phyloP scores from a whole-genome alignment of 2,329 filamentous ascomycete genomes.

The Penicillium sp. region DNA sequence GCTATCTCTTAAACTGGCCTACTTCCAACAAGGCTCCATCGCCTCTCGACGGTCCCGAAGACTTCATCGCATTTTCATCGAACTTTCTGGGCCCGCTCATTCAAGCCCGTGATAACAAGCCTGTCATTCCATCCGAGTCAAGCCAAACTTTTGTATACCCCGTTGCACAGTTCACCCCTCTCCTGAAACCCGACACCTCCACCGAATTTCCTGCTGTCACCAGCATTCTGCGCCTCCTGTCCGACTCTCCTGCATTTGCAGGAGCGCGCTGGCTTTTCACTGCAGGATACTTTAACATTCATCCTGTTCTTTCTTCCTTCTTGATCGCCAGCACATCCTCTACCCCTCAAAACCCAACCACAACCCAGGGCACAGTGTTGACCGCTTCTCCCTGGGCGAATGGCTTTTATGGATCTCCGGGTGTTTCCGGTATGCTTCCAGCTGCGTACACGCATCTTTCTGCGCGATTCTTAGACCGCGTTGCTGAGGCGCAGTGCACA shows the following conservation, averaged over 20 bases:
- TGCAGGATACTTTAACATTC: conserved; percentile 97
- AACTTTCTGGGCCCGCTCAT: conserved; percentile 66
- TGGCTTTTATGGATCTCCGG: conserved; percentile 86
- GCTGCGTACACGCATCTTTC: conserved; percentile 89
- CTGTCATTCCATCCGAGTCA: conserved; percentile 30
- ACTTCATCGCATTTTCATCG: conserved; percentile 69
- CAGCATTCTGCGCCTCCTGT: conserved; percentile 67
- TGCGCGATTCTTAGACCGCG: conserved; percentile 70
- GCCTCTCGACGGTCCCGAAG: conserved; percentile 66
- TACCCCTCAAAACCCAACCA: conserved; percentile 27
- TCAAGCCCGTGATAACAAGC: conserved; percentile 44
- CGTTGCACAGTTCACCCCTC: conserved; percentile 80
- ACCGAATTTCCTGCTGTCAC: conserved; percentile 85
- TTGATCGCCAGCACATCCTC: conserved; percentile 66
- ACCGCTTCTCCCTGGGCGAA: conserved; percentile 93
- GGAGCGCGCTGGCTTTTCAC: conserved; percentile 91
- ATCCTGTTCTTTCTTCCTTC: conserved; percentile 74
- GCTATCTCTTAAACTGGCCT: conserved; percentile 69
- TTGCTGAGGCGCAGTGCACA: conserved; percentile 52
- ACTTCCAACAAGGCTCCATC: conserved; percentile 68
- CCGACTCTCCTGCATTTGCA: conserved; percentile 57
- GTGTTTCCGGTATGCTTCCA: conserved; percentile 85
- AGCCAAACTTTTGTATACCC: conserved; percentile 78
- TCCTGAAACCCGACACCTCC: conserved; percentile 74
- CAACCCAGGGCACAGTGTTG: conserved; percentile 71